Evolutionary conservation across 805 yeast species (phyloP).

Genomic region (Lachancea mirantina): DNA sequence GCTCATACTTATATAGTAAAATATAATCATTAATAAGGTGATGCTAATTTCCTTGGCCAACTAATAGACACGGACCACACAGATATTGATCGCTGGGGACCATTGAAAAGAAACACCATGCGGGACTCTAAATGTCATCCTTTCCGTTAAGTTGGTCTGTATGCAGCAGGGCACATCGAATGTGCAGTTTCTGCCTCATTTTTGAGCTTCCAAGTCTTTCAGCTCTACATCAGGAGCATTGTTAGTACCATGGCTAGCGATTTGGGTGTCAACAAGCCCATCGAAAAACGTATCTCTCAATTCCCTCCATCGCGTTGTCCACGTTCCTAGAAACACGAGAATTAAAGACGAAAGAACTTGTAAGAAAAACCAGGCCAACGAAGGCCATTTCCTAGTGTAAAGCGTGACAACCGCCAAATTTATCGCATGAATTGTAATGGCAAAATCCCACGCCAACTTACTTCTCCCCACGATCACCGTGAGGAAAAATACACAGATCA

Average conservation of each 20-base stretch:
- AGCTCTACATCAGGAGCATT: constrained; percentile 11
- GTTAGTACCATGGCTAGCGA: constrained; percentile 1
- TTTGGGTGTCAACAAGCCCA: constrained; percentile 56
- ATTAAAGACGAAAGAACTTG: constrained; percentile 62
- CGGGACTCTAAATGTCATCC: too few species aligned
- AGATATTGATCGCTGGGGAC: too few species aligned
- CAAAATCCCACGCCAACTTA: constrained; percentile 94
- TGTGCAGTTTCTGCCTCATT: too few species aligned
- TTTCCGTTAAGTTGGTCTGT: too few species aligned
- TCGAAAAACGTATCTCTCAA: constrained; percentile 84
- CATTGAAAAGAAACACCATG: too few species aligned
- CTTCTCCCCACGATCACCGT: constrained; percentile 87
- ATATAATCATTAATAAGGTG: too few species aligned
- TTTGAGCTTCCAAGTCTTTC: constrained; percentile 24
- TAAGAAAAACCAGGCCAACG: constrained; percentile 76
- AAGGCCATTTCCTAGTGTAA: constrained; percentile 63
- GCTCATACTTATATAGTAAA: too few species aligned
- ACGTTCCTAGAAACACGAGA: constrained; percentile 76
- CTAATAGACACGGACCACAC: too few species aligned
- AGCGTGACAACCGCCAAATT: constrained; percentile 65
- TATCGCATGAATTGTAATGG: constrained; percentile 82
- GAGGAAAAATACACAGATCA: constrained; percentile 76
- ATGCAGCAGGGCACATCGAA: too few species aligned
- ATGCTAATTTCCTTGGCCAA: too few species aligned
- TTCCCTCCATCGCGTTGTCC: constrained; percentile 89